phyloP scores from a whole-genome alignment of 2,329 filamentous ascomycete genomes.

The Microcyclosporella mali region DNA sequence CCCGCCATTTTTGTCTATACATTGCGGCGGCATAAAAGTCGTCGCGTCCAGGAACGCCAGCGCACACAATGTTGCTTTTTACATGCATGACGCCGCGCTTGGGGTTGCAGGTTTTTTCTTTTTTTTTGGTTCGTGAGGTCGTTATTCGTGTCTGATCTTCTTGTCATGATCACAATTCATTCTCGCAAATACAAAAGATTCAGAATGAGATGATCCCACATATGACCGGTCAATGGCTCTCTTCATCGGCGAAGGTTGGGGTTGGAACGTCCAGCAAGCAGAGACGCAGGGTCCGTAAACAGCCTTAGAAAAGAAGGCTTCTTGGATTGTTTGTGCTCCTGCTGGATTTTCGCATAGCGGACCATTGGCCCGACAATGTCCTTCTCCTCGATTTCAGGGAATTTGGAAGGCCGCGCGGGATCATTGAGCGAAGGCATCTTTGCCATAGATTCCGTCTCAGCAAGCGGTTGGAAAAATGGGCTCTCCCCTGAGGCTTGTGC shows the following conservation, averaged over 20 bases:
- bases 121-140: slow-evolving; percentile 6
- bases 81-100: slow-evolving; percentile 3
- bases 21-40: not conserved
- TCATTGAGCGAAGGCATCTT: slow-evolving; percentile 65
- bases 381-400: slow-evolving; percentile 78
- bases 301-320: slow-evolving; percentile 29
- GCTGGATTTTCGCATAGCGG: slow-evolving; percentile 35
- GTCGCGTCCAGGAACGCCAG: not conserved
- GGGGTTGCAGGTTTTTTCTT: slow-evolving; percentile 1
- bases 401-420: slow-evolving; percentile 66
- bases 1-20: not conserved
- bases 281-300: slow-evolving; percentile 30
- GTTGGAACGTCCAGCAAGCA: slow-evolving; percentile 19
- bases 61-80: not conserved
- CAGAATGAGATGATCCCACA: not conserved
- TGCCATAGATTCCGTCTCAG: slow-evolving; percentile 51
- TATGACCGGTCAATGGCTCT: not conserved
- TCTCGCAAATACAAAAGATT: not conserved
- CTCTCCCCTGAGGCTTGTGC: slow-evolving; percentile 34
- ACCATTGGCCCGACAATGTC: slow-evolving; percentile 94
- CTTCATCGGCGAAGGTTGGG: slow-evolving; percentile 16
- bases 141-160: not conserved
- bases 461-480: slow-evolving; percentile 35
- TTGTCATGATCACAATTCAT: slow-evolving; percentile 5
- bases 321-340: slow-evolving; percentile 23